Percentiles rank a stretch among this genome's conserved stretches.
Conservation (phyloP, 2,329 filamentous ascomycete species). For the Emmonsiellopsis sp. region DNA sequence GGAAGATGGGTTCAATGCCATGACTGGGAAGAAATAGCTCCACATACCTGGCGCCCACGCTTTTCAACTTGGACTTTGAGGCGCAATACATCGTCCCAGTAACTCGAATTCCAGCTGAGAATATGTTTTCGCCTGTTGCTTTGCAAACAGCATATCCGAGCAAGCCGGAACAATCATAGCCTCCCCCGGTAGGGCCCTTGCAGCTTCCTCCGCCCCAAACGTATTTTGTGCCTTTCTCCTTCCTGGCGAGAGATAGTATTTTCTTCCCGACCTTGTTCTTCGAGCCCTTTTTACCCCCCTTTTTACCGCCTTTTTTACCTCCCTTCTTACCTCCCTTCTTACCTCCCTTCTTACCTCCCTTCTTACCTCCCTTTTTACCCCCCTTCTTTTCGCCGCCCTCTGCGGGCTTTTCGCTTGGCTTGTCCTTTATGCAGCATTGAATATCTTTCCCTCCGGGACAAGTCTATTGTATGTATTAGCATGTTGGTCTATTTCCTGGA, state of each 20-base stretch:
- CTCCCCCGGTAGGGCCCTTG: slow-evolving; percentile 17
- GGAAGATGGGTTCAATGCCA: neutral
- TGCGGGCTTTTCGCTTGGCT: neutral
- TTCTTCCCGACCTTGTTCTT: slow-evolving; percentile 21
- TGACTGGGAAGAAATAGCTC: neutral
- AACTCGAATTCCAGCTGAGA: slow-evolving; percentile 16
- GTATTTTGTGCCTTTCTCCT: slow-evolving; percentile 34
- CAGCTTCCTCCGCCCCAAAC: slow-evolving; percentile 22
- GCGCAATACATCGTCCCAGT: slow-evolving; percentile 21
- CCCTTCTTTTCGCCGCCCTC: neutral
- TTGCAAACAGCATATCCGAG: slow-evolving; percentile 22
- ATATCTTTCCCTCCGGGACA: slow-evolving; percentile 4
- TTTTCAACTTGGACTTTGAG: slow-evolving; percentile 10
- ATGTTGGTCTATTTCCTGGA: neutral
- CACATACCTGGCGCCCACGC: slow-evolving; percentile 17
- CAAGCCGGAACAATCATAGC: slow-evolving; percentile 22
- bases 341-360: neutral
- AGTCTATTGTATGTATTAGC: neutral
- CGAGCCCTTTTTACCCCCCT: neutral
- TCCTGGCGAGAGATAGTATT: slow-evolving; percentile 41
- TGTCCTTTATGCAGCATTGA: slow-evolving; percentile 3
- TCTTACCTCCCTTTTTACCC: neutral
- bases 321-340: neutral
- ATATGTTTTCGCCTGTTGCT: slow-evolving; percentile 20
- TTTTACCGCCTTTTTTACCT: neutral